These are phyloP conservation scores for Saccharomyces hybrid DNA, from an alignment of 1,139 yeast species.

Conservation along the genomic window DNA sequence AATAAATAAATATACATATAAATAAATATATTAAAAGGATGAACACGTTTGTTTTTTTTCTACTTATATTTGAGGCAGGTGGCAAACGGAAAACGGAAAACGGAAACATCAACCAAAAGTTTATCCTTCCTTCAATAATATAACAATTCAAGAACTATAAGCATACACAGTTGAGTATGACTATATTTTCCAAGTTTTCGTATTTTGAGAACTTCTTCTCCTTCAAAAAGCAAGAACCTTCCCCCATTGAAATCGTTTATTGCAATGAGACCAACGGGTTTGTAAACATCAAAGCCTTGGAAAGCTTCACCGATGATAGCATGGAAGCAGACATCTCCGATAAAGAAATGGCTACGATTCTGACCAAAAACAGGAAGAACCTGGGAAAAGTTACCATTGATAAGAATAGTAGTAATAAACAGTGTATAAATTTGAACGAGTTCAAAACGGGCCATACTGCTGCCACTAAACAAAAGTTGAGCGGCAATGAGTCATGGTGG, in stretches of 20 bases:
- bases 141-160: not conserved
- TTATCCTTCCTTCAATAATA: not conserved
- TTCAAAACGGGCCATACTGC: not conserved
- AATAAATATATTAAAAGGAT: not conserved
- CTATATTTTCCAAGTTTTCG: not conserved
- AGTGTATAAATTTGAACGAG: not conserved
- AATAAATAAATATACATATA: not conserved
- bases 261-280: conserved; percentile 12
- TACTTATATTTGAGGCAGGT: not conserved
- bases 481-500: not conserved
- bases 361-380: not conserved
- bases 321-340: conserved; percentile 12
- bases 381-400: conserved; percentile 5
- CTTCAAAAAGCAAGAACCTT: not conserved
- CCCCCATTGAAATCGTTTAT: conserved; percentile 3
- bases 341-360: conserved; percentile 15
- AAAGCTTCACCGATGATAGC: conserved; percentile 4
- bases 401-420: not conserved
- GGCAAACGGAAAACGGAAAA: not conserved
- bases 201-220: not conserved
- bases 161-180: not conserved
- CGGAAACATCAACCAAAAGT: not conserved
- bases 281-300: conserved; percentile 8
- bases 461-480: not conserved
- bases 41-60: not conserved